Percentiles rank a stretch among this genome's conserved stretches.
Conservation (phyloP, 2,329 filamentous ascomycete genomes). For the Colletotrichum sp. region DNA sequence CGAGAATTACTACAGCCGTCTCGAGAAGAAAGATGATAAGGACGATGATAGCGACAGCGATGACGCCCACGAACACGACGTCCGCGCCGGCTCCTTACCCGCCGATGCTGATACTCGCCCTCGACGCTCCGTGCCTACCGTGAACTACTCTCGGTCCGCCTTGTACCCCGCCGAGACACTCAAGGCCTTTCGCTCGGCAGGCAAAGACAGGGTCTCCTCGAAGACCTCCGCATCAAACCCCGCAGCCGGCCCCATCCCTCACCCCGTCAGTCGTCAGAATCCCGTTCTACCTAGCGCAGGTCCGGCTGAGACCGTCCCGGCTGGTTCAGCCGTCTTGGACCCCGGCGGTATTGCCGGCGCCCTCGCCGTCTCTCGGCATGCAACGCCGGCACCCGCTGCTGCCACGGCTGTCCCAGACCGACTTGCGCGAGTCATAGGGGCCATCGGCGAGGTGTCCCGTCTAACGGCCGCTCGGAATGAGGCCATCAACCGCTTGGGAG, state of each 20-base stretch:
- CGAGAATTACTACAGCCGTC: background rate
- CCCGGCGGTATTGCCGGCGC: background rate
- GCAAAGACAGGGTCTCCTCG: background rate
- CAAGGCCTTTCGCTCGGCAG: background rate
- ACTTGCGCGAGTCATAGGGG: background rate
- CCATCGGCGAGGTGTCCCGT: background rate
- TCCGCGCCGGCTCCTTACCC: no score
- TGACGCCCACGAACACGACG: background rate
- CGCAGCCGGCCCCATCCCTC: background rate
- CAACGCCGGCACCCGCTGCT: background rate
- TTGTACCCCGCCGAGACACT: background rate
- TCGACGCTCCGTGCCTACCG: background rate
- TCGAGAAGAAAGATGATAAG: background rate
- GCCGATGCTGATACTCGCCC: background rate
- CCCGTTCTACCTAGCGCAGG: background rate
- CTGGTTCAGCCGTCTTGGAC: background rate
- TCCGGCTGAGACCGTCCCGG: background rate
- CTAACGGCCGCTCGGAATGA: background rate
- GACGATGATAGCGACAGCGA: background rate
- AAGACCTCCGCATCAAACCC: background rate
- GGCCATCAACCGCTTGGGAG: background rate
- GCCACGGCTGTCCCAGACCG: background rate
- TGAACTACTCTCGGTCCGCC: background rate
- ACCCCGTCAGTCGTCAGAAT: background rate
- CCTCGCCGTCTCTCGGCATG: background rate